Evolutionary conservation across 768 basidiomycete species (phyloP).

Genomic region (Macrolepiota albuminosa): DNA sequence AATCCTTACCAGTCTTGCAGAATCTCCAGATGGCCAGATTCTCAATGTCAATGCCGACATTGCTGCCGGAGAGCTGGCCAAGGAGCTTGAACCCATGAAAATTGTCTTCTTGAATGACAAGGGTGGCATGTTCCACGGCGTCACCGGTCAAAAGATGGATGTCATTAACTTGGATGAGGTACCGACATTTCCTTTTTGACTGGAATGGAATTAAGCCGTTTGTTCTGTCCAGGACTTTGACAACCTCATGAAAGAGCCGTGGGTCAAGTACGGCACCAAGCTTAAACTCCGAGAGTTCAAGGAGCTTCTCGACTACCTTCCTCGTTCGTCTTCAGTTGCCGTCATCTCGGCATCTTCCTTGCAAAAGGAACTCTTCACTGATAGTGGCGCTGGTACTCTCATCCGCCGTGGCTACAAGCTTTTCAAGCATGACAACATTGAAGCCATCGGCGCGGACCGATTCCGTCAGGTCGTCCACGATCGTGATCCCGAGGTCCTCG

Average conservation of each 20-base stretch:
- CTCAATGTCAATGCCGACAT: constrained; percentile 99
- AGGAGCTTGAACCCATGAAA: constrained; percentile 97
- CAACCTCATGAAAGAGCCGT: constrained; percentile 92
- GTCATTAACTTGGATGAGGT: constrained; percentile 98
- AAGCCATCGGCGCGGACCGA: constrained; percentile 85
- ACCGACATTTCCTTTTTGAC: constrained; percentile 11
- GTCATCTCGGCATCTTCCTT: constrained; percentile 91
- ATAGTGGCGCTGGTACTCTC: constrained; percentile 95
- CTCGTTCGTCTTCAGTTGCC: constrained; percentile 96
- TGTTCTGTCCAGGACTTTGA: constrained; percentile 74
- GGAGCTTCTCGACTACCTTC: constrained; percentile 95
- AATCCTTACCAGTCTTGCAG: constrained; percentile 92
- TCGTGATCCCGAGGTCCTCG: constrained; percentile 87
- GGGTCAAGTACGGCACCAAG: constrained; percentile 99
- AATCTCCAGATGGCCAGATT: constrained; percentile 95
- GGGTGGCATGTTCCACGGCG: constrained; percentile 96
- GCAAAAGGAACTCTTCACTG: constrained; percentile 98
- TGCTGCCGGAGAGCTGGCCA: constrained; percentile 95
- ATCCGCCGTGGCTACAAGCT: constrained; percentile 98
- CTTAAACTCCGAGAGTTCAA: constrained; percentile 99
- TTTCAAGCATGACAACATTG: constrained; percentile 81
- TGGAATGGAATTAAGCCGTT: background rate
- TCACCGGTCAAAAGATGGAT: constrained; percentile 93
- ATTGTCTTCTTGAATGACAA: constrained; percentile 99
- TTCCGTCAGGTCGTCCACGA: constrained; percentile 94